Conservation (phyloP, 1,284 basidiomycete genomes). For the Ustilago loliicola region DNA sequence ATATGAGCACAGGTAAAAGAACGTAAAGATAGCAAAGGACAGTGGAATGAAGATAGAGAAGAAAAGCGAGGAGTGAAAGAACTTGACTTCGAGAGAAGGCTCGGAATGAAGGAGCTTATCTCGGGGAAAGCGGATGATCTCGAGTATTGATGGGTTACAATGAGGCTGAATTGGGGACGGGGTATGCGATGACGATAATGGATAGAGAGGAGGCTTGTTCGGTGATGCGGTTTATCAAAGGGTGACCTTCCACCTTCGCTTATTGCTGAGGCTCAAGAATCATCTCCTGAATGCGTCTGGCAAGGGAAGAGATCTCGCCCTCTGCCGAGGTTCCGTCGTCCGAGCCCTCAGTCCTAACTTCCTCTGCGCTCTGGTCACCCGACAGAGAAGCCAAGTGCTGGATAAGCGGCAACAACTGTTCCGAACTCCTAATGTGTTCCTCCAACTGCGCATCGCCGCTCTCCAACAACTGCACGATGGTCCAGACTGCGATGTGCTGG, state of each 20-base stretch:
- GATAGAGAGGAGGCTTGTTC: not conserved
- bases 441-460: slow-evolving; percentile 78
- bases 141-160: not conserved
- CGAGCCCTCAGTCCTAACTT: slow-evolving; percentile 49
- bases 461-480: slow-evolving; percentile 95
- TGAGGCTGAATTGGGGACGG: not conserved
- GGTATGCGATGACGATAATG: slow-evolving; percentile 7
- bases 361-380: slow-evolving; percentile 47
- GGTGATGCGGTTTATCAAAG: not conserved
- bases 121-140: not conserved
- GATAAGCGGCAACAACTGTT: slow-evolving; percentile 65
- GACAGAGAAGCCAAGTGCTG: slow-evolving; percentile 51
- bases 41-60: not conserved
- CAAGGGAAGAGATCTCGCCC: slow-evolving; percentile 65
- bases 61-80: not conserved
- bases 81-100: not conserved
- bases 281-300: slow-evolving; percentile 67
- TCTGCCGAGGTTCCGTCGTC: slow-evolving; percentile 65
- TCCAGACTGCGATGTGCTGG: slow-evolving; percentile 97
- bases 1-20: not conserved
- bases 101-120: no score
- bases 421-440: slow-evolving; percentile 66
- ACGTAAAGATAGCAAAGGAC: not conserved
- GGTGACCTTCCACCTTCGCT: no score
- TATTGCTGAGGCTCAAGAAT: slow-evolving; percentile 51